Evolutionary conservation across 2,329 filamentous ascomycete genomes (phyloP).

Genomic region (Trichoderma citrinoviride): DNA sequence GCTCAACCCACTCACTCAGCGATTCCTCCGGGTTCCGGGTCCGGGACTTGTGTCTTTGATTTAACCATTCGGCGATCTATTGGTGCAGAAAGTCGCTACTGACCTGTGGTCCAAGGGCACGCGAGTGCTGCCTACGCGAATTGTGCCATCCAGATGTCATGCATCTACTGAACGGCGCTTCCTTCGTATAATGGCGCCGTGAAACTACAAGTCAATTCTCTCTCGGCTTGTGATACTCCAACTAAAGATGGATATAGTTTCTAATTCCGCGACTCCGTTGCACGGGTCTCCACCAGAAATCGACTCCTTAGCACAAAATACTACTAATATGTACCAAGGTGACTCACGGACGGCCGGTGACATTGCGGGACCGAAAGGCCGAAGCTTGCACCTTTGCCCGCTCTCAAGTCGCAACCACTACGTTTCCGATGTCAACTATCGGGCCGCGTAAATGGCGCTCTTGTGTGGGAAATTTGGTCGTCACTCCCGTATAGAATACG

Average conservation of each 20-base stretch:
- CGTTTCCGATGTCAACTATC: neutral
- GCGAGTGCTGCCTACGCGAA: neutral
- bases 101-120: neutral
- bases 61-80: neutral
- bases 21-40: neutral
- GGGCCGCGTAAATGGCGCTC: conserved; percentile 5
- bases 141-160: neutral
- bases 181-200: neutral
- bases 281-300: neutral
- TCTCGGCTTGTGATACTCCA: neutral
- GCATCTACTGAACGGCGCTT: too few relatives aligned
- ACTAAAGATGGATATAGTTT: neutral
- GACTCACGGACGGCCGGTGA: conserved; percentile 6
- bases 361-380: conserved; percentile 6
- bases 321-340: neutral
- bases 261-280: neutral
- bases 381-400: neutral
- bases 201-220: neutral
- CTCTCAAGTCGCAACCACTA: neutral
- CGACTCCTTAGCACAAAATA: neutral
- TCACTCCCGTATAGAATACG: neutral
- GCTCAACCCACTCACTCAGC: neutral
- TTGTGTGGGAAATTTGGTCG: neutral
- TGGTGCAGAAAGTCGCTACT: too few relatives aligned
- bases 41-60: neutral